Evolutionary conservation across 2,329 filamentous ascomycete species (phyloP), one percentile per base, ranked within the genome.

Genomic region (Botrytis fabae): DNA sequence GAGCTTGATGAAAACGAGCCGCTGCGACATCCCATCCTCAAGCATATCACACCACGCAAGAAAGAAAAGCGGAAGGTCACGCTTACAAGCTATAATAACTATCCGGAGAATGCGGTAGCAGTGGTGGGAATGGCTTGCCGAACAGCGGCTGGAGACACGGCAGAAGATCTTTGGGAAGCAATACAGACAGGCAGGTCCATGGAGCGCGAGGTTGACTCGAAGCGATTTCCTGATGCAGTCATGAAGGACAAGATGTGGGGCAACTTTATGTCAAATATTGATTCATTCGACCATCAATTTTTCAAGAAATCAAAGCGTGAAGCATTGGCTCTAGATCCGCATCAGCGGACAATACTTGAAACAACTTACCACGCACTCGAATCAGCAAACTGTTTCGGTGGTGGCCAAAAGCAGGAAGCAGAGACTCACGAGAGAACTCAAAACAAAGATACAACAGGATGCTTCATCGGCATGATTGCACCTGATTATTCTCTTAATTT

Each of bases 151-250:
- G 80, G 80, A 0, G 77, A 81, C 20, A 72, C 76, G 14, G 48
- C 81, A 5, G 90, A 93, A 73, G 87, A 88, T 71, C 88, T 94
- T 54, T 94, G 92, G 92, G 89, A 93, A 74, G 84, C 94, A 12
- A 85, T 94, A 28, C 87, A 89, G 79, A 90, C 91, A 81, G 92
- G 92, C 18, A 86, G 93, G 18, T 91, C 93, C 79, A 91, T 93
- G 48, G 91, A 93, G 80, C 86, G 80, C 51, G 81, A 82, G 75
- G 80, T 85, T 9, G 91, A 91, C 1, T 80, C 87, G 4, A 90
- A 93, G 77, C 88, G 92, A 16, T 94, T 93, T 81, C 88, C 92
- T 72, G 88, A 90, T 22, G 86, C 91, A 2, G 48, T 46, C 20
- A 63, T 16, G 42, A 48, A 48, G 65, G 14, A 71, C 63, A 42